Percentiles rank a stretch among this genome's conserved stretches.
Conservation (phyloP, 768 basidiomycete genomes). For the Pisolithus marmoratus region DNA sequence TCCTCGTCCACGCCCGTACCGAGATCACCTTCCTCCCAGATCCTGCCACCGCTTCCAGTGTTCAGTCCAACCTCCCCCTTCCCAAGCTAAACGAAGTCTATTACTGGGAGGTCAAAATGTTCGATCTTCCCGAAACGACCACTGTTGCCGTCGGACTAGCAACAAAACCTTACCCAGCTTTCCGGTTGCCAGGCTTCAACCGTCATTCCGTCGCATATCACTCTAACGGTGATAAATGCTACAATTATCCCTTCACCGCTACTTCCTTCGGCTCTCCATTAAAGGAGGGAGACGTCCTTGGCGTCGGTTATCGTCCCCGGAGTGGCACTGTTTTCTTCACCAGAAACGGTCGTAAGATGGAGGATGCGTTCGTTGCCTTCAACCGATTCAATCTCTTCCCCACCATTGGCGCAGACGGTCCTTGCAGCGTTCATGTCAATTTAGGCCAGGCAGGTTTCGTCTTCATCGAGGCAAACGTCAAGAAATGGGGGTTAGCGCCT, state of each 20-base stretch:
- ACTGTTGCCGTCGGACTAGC: constrained; percentile 91
- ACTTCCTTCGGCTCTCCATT: constrained; percentile 76
- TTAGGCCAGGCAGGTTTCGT: constrained; percentile 98
- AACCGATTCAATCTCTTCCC: constrained; percentile 94
- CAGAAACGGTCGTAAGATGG: constrained; percentile 93
- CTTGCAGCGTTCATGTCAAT: constrained; percentile 95
- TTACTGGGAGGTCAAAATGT: constrained; percentile 99
- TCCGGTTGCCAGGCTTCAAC: constrained; percentile 83
- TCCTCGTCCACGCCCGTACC: constrained; percentile 91
- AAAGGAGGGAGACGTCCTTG: constrained; percentile 93
- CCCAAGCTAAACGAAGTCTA: constrained; percentile 99
- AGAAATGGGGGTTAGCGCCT: constrained; percentile 98
- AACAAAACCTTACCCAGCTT: constrained; percentile 95
- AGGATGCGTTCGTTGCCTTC: constrained; percentile 91
- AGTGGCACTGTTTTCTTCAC: constrained; percentile 99
- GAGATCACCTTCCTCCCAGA: constrained; percentile 98
- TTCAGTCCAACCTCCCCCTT: constrained; percentile 93
- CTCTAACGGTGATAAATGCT: constrained; percentile 93
- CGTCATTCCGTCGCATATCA: constrained; percentile 92
- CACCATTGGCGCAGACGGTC: constrained; percentile 92
- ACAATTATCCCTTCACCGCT: constrained; percentile 93
- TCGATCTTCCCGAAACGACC: constrained; percentile 85
- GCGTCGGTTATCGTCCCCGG: constrained; percentile 92
- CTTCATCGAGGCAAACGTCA: constrained; percentile 99
- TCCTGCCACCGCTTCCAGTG: constrained; percentile 88